Conservation (phyloP, 1,284 basidiomycete genomes). For the Boletus calvinii region DNA sequence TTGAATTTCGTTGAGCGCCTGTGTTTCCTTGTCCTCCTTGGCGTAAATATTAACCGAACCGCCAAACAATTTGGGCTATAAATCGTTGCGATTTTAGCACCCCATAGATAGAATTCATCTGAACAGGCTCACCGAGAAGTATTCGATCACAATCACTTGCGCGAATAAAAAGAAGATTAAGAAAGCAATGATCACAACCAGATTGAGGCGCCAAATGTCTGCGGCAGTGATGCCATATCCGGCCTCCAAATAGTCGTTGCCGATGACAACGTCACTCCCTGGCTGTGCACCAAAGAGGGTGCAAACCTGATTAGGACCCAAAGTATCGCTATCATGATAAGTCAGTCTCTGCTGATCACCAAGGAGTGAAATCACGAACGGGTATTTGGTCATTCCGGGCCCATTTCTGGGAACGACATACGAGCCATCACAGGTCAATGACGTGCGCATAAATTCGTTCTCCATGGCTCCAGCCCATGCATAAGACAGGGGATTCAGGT, state of each 20-base stretch:
- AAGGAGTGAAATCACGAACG: conserved; percentile 43
- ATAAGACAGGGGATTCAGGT: conserved; percentile 77
- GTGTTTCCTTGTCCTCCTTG: conserved; percentile 69
- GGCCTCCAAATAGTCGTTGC: conserved; percentile 58
- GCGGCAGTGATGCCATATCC: conserved; percentile 50
- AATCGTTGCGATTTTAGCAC: background rate
- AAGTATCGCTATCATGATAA: conserved; percentile 34
- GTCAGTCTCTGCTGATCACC: conserved; percentile 11
- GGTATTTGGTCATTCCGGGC: conserved; percentile 61
- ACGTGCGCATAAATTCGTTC: conserved; percentile 79
- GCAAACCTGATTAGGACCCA: conserved; percentile 69
- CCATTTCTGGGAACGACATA: conserved; percentile 75
- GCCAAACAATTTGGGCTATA: conserved; percentile 49
- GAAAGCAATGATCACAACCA: conserved; percentile 59
- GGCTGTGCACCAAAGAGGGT: conserved; percentile 59
- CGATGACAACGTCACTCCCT: conserved; percentile 50
- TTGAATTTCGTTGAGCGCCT: conserved; percentile 62
- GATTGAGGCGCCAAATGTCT: conserved; percentile 63
- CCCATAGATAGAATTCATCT: background rate
- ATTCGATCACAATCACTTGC: conserved; percentile 62
- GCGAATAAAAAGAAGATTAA: conserved; percentile 66
- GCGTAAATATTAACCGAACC: conserved; percentile 62
- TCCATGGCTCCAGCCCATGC: conserved; percentile 79
- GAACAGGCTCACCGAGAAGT: conserved; percentile 50
- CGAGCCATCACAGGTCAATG: conserved; percentile 63